A percentile compares a stretch with the other conserved stretches of the same genome.
Evolutionary conservation across 2,329 filamentous ascomycete species (phyloP).

Genomic region (Fusarium pseudoanthophilum): DNA sequence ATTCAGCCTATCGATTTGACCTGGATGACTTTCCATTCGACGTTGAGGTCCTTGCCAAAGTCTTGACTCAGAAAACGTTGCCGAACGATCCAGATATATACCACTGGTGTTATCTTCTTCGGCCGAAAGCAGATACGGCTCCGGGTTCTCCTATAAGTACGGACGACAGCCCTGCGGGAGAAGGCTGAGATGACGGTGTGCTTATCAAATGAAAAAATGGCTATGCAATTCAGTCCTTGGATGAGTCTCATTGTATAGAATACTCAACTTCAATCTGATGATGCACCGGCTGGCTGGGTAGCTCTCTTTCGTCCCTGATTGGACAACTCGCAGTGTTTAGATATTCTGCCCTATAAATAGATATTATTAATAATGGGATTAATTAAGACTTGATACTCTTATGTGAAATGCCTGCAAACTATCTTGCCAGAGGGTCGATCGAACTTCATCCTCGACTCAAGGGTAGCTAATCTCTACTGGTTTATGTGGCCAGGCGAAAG

Average conservation of each 20-base stretch:
- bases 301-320: neutral
- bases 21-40: conserved; percentile 53
- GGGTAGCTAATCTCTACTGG: neutral
- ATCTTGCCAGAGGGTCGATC: neutral
- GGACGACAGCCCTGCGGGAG: conserved; percentile 11
- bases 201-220: neutral
- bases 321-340: neutral
- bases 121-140: conserved; percentile 41
- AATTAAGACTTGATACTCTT: neutral
- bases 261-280: neutral
- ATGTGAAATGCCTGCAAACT: neutral
- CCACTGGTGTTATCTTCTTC: conserved; percentile 58
- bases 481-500: neutral
- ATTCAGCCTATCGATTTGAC: conserved; percentile 56
- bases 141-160: conserved; percentile 5
- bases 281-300: neutral
- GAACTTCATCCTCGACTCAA: neutral
- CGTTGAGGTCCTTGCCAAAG: conserved; percentile 54
- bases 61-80: conserved; percentile 54
- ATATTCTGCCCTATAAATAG: neutral
- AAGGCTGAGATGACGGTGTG: conserved; percentile 3
- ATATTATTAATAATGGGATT: neutral
- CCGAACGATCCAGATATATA: conserved; percentile 59
- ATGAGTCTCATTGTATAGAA: neutral
- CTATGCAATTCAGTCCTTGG: neutral